A percentile compares a stretch with the other conserved stretches of the same genome.
Conservation (phyloP, 805 yeast genomes). For the Metschnikowia lunata region DNA sequence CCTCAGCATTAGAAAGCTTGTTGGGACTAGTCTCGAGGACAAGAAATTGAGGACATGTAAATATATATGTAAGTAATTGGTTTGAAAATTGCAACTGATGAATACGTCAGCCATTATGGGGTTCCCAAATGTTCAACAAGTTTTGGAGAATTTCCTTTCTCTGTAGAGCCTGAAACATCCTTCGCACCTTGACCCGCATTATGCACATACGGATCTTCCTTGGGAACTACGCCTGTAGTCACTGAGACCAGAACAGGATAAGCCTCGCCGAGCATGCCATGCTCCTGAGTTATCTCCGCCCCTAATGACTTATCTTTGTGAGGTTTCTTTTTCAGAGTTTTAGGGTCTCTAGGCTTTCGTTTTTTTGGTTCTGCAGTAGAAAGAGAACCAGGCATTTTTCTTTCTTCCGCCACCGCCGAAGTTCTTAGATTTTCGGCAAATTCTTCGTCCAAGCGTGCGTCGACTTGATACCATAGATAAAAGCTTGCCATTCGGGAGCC, state of each 20-base stretch:
- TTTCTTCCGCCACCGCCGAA: slow-evolving; percentile 53
- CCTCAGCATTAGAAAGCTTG: slow-evolving; percentile 16
- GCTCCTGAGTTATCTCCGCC: no score
- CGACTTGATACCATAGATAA: slow-evolving; percentile 80
- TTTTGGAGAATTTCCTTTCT: neutral
- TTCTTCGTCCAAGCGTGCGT: slow-evolving; percentile 64
- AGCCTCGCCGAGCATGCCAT: no score
- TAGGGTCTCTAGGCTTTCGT: slow-evolving; percentile 29
- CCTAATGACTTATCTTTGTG: slow-evolving; percentile 7
- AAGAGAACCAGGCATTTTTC: slow-evolving; percentile 36
- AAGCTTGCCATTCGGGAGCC: slow-evolving; percentile 61
- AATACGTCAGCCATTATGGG: no score
- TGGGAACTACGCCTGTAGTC: no score
- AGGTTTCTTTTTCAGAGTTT: slow-evolving; percentile 17
- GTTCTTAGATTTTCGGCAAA: slow-evolving; percentile 61
- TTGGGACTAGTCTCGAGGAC: slow-evolving; percentile 18
- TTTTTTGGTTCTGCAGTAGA: slow-evolving; percentile 24
- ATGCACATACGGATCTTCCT: no score
- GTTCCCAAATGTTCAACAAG: neutral
- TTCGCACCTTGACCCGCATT: neutral
- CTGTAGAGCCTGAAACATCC: neutral
- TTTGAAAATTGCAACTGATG: no score
- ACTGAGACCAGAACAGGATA: no score
- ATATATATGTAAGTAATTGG: neutral
- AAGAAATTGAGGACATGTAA: slow-evolving; percentile 7